A percentile compares a stretch with the other conserved stretches of the same genome.
These are phyloP conservation scores for Patellaria atrata DNA, from an alignment of 495 filamentous ascomycete species.

Conservation along the genomic window DNA sequence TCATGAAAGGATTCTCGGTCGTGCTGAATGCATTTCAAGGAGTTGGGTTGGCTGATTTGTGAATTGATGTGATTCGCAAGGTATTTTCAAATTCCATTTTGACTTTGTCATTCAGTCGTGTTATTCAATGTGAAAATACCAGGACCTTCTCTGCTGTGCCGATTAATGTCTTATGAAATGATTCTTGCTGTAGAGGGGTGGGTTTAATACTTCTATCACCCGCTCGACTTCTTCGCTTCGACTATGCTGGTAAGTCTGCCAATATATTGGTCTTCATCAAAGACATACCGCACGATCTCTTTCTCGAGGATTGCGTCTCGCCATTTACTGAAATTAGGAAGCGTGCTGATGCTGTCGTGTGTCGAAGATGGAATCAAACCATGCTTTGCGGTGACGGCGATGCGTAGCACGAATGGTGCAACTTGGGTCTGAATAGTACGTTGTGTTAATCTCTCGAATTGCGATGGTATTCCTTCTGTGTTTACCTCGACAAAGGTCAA, in stretches of 20 bases:
- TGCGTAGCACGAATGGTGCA: conserved; percentile 52
- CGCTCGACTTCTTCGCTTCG: conserved; percentile 28
- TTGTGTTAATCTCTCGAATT: not conserved
- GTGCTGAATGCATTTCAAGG: too few relatives aligned
- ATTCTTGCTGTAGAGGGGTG: too few relatives aligned
- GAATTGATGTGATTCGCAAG: too few relatives aligned
- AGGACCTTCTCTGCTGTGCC: too few relatives aligned
- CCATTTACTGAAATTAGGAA: conserved; percentile 57
- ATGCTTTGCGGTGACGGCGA: conserved; percentile 35
- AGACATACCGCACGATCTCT: conserved; percentile 56
- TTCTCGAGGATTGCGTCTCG: conserved; percentile 43
- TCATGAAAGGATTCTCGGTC: too few relatives aligned
- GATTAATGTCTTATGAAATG: too few relatives aligned
- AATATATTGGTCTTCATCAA: conserved; percentile 37
- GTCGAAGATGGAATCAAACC: conserved; percentile 38
- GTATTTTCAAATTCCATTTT: too few relatives aligned
- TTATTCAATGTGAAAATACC: too few relatives aligned
- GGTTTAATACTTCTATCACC: too few relatives aligned
- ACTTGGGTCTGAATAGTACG: conserved; percentile 38
- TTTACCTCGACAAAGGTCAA: conserved; percentile 67
- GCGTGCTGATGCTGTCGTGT: conserved; percentile 33
- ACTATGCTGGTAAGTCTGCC: too few relatives aligned
- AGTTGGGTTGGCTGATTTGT: too few relatives aligned
- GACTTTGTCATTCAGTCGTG: too few relatives aligned
- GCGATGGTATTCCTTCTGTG: not conserved